Evolutionary conservation across 176 grass and related monocot genomes (phyloP), one percentile per base, ranked within the genome.

Genomic region (Hordeum vulgare): DNA sequence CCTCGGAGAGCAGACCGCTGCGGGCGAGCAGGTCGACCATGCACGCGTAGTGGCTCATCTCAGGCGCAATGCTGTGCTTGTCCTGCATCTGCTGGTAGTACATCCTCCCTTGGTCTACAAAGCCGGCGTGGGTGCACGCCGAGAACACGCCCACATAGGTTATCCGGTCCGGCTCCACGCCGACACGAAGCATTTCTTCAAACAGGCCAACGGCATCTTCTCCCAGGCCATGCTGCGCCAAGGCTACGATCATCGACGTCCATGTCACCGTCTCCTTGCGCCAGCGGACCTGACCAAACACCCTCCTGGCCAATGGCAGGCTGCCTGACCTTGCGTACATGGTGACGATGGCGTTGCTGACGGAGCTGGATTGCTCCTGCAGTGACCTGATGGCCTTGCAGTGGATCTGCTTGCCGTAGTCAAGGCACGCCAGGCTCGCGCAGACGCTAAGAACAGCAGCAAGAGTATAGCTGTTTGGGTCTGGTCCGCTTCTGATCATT

Each of bases 21-120:
- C 90, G 95, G 40, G 90, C 68, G 39, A 93, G 82, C 59, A 98
- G 89, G 80, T 98, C 92, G 13, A 98, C 90, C 90, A 98, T 98
- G 91, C 95, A 98, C 0, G 95, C 79, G 5, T 93, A 94, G 77
- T 98, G 95, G 76, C 95, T 95, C 87, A 88, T 79, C 71, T 81
- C 86, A n/a, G 90, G 95, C 74, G 40, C 29, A 63, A 95, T 90
- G 82, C 62, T 62, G 29, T 95, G 79, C 44, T 82, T 77, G 35
- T 36, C 71, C 81, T 95, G 90, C 92, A 98, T 98, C 81, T 91
- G 88, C 13, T 93, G 35, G 37, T 93, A 98, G 72, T 93, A 91
- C 3, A 20, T 85, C 69, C 88, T 95, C 45, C 92, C 95, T 77
- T 90, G 23, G 11, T 91, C 79, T 29, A 95, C 87, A 82, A 95